Conservation (phyloP, 495 filamentous ascomycete genomes). For the Lophiostoma macrostomum region DNA sequence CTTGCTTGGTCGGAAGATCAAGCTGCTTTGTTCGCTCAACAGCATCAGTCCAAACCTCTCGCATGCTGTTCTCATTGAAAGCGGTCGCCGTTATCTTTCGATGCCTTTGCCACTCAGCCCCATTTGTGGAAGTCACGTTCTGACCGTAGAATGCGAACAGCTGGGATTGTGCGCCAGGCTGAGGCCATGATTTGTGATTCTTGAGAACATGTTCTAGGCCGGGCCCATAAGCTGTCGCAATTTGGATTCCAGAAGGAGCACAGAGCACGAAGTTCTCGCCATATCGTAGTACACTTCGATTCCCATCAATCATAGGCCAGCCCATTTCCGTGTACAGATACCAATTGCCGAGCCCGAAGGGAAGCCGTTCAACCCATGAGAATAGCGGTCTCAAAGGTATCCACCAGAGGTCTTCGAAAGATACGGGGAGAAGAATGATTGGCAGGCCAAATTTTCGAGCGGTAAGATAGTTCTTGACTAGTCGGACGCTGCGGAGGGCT, state of each 20-base stretch:
- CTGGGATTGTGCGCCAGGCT: background rate
- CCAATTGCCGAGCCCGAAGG: conserved; percentile 21
- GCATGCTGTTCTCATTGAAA: conserved; percentile 18
- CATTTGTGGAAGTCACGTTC: conserved; percentile 16
- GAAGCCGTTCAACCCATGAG: conserved; percentile 14
- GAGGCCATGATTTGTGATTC: conserved; percentile 3
- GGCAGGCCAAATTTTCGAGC: conserved; percentile 7
- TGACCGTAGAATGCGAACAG: conserved; percentile 15
- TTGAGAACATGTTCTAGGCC: background rate
- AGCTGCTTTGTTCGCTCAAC: background rate
- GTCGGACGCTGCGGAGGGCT: background rate
- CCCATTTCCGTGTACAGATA: conserved; percentile 24
- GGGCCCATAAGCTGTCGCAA: conserved; percentile 9
- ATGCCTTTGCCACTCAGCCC: conserved; percentile 16
- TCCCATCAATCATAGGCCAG: background rate
- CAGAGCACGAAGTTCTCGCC: conserved; percentile 17
- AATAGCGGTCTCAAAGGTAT: conserved; percentile 9
- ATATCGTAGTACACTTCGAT: background rate
- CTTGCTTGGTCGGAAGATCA: background rate
- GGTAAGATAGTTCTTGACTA: background rate
- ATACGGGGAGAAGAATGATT: conserved; percentile 10
- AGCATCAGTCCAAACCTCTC: conserved; percentile 5
- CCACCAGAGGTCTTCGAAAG: conserved; percentile 14
- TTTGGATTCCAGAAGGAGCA: conserved; percentile 3
- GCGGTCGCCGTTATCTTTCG: conserved; percentile 11